These are phyloP conservation scores for Arthonia radiata DNA, from an alignment of 495 filamentous ascomycete species.

Conservation along the genomic window DNA sequence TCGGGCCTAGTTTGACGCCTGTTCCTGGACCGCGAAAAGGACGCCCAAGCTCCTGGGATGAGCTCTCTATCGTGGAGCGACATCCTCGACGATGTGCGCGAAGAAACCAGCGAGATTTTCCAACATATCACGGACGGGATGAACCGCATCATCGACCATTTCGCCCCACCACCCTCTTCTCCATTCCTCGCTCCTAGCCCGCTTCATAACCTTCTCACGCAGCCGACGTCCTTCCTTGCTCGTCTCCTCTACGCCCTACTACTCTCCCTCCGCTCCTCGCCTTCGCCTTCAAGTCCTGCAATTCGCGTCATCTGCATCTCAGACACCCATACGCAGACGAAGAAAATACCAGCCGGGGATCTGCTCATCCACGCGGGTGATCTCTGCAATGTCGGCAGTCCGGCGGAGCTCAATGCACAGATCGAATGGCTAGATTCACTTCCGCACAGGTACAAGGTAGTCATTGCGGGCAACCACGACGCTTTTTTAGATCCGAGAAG, in stretches of 20 bases:
- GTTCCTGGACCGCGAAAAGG: no score
- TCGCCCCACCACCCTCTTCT: no score
- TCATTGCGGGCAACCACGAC: conserved; percentile 81
- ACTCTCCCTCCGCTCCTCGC: conserved; percentile 34
- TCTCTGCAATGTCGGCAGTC: conserved; percentile 45
- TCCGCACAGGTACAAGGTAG: conserved; percentile 53
- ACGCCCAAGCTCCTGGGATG: no score
- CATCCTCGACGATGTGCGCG: no score
- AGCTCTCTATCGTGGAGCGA: no score
- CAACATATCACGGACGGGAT: no score
- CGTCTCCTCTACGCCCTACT: conserved; percentile 32
- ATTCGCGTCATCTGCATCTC: conserved; percentile 73
- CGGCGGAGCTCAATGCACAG: conserved; percentile 44
- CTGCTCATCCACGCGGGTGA: conserved; percentile 81
- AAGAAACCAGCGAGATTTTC: no score
- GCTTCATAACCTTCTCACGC: conserved; percentile 23
- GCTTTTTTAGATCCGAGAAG: conserved; percentile 41
- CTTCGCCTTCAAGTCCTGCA: conserved; percentile 23
- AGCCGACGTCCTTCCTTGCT: conserved; percentile 23
- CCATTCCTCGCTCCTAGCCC: no score
- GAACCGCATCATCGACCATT: no score
- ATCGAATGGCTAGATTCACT: conserved; percentile 55
- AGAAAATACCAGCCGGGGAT: conserved; percentile 50
- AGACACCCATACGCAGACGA: conserved; percentile 52
- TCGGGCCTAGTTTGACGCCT: no score